Percentiles rank a stretch among this genome's conserved stretches.
phyloP scores from a whole-genome alignment of 352 stramenopile species.

The Phytophthora quininea region DNA sequence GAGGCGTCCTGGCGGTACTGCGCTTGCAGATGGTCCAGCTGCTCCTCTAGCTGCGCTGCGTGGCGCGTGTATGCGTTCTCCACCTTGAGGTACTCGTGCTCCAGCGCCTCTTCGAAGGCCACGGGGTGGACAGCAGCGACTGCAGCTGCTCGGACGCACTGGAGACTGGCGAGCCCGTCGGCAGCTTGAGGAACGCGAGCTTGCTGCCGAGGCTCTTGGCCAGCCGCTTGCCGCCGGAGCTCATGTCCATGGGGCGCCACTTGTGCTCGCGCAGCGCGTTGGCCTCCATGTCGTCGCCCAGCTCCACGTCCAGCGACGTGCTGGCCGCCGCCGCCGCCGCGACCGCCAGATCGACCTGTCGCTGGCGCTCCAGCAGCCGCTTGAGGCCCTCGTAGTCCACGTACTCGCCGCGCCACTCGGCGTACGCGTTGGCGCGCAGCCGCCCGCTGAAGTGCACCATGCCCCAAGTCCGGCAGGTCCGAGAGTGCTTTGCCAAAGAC shows the following conservation, averaged over 20 bases:
- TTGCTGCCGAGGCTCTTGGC: constrained; percentile 23
- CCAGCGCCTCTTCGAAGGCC: constrained; percentile 86
- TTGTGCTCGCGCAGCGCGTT: constrained; percentile 32
- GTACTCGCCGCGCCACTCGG: constrained; percentile 90
- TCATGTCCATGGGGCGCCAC: constrained; percentile 35
- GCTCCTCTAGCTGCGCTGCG: constrained; percentile 74
- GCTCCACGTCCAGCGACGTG: constrained; percentile 18
- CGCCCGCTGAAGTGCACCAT: constrained; percentile 86
- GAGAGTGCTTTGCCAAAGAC: too few species aligned
- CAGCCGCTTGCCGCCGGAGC: constrained; percentile 23
- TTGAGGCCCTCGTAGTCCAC: constrained; percentile 92
- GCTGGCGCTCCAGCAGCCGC: constrained; percentile 73
- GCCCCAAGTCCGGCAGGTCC: too few species aligned
- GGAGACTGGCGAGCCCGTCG: constrained; percentile 17
- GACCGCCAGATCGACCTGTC: constrained; percentile 47
- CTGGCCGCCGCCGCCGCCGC: constrained; percentile 19
- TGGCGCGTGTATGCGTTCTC: constrained; percentile 92
- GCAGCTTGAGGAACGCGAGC: constrained; percentile 35
- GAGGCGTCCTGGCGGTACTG: constrained; percentile 66
- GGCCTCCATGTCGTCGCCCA: constrained; percentile 31
- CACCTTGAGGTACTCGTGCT: constrained; percentile 89
- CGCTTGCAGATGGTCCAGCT: constrained; percentile 86
- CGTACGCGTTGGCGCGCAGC: constrained; percentile 84
- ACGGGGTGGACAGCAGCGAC: constrained; percentile 32
- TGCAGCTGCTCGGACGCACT: constrained; percentile 39